These are phyloP conservation scores for Aureobasidium pullulans DNA, from an alignment of 2,329 filamentous ascomycete genomes.

Conservation along the genomic window DNA sequence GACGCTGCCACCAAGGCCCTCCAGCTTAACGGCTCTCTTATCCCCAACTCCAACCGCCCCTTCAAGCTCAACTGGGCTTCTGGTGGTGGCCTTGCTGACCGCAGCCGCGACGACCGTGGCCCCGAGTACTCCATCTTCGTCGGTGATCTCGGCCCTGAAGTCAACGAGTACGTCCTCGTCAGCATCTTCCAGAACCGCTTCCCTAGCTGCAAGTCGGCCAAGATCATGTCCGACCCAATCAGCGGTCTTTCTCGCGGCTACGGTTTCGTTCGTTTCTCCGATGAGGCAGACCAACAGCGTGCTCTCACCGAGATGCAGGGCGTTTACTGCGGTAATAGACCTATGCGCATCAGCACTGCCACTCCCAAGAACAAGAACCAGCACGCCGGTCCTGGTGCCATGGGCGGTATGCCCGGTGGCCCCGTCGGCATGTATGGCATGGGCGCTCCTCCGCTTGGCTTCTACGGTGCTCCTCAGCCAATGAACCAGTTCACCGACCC, in stretches of 20 bases:
- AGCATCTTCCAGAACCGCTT: constrained; percentile 96
- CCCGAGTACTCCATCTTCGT: constrained; percentile 98
- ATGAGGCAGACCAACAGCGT: constrained; percentile 92
- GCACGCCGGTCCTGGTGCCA: constrained; percentile 45
- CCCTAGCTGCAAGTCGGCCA: constrained; percentile 95
- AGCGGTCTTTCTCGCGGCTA: constrained; percentile 96
- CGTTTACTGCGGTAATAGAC: constrained; percentile 96
- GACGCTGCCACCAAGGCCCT: constrained; percentile 88
- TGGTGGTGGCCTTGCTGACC: constrained; percentile 88
- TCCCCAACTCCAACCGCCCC: constrained; percentile 86
- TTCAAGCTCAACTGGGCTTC: constrained; percentile 99
- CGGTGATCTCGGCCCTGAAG: constrained; percentile 92
- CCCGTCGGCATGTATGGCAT: constrained; percentile 60
- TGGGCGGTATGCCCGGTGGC: constrained; percentile 40
- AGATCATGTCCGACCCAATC: constrained; percentile 99
- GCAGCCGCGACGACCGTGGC: constrained; percentile 91
- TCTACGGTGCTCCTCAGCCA: constrained; percentile 59
- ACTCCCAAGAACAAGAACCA: constrained; percentile 85
- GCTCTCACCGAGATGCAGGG: constrained; percentile 97
- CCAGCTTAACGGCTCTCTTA: constrained; percentile 76
- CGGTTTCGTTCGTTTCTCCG: constrained; percentile 94
- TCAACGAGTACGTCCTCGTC: constrained; percentile 96
- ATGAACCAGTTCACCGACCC: constrained; percentile 99
- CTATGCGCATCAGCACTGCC: constrained; percentile 96
- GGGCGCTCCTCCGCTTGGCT: constrained; percentile 61